phyloP scores from a whole-genome alignment of 495 filamentous ascomycete genomes.

The Polyplosphaeria fusca region DNA sequence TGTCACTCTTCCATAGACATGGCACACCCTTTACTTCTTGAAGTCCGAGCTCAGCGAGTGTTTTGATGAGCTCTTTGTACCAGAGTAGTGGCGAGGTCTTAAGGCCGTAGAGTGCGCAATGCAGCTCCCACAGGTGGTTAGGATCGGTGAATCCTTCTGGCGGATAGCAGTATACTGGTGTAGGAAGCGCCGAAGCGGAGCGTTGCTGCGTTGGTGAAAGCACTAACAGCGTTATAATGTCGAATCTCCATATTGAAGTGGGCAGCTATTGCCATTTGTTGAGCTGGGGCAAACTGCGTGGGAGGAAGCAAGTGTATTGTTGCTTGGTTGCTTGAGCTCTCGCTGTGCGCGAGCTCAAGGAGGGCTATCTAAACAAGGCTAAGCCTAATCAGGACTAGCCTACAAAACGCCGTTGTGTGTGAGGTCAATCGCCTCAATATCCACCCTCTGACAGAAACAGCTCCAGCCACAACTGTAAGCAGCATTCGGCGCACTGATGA shows the following conservation, averaged over 20 bases:
- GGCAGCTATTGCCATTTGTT: constrained; percentile 9
- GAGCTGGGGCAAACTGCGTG: no score
- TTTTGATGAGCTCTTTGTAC: constrained; percentile 12
- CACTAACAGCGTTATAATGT: constrained; percentile 9
- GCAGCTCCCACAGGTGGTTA: neutral
- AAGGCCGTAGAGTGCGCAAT: constrained; percentile 16
- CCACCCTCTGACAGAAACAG: no score
- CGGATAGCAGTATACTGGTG: neutral
- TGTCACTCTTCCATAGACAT: constrained; percentile 7
- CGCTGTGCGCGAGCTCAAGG: no score
- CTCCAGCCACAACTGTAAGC: no score
- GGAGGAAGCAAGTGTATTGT: no score
- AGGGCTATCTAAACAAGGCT: no score
- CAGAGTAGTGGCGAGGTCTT: constrained; percentile 14
- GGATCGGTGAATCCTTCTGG: constrained; percentile 4
- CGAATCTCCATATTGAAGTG: constrained; percentile 1
- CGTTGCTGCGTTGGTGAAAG: constrained; percentile 11
- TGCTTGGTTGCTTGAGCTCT: no score
- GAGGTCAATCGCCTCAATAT: no score
- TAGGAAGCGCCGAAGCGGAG: no score
- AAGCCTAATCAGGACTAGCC: no score
- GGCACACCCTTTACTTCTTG: neutral
- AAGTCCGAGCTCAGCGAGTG: constrained; percentile 8
- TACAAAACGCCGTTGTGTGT: no score
- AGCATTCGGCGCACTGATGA: no score